Conservation (phyloP, 169 alveolate species). For the Eimeria falciformis region DNA sequence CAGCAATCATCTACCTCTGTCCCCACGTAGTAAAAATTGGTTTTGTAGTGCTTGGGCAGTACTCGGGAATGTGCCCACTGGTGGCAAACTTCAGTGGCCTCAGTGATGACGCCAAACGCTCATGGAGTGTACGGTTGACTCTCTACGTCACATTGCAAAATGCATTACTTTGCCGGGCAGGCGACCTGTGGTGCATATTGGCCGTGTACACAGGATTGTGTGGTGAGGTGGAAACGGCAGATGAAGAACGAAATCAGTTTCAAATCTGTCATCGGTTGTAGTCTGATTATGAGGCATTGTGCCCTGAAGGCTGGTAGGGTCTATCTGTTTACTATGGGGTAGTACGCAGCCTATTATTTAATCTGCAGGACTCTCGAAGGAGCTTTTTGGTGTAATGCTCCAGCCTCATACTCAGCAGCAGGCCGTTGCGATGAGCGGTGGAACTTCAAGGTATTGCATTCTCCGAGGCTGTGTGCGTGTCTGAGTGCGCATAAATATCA, state of each 20-base stretch:
- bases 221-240: background rate
- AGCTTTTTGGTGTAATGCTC: slow-evolving; percentile 18
- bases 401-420: background rate
- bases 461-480: background rate
- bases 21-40: too few species aligned
- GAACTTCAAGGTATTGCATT: slow-evolving; percentile 51
- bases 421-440: slow-evolving; percentile 55
- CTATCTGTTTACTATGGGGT: background rate
- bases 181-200: slow-evolving; percentile 62
- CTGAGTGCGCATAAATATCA: background rate
- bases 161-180: slow-evolving; percentile 13
- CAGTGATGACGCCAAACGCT: slow-evolving; percentile 58
- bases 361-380: slow-evolving; percentile 23
- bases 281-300: slow-evolving; percentile 48
- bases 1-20: background rate
- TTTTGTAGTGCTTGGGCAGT: slow-evolving; percentile 27
- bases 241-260: too few species aligned
- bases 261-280: background rate
- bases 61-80: slow-evolving; percentile 56
- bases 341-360: background rate
- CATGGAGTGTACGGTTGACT: slow-evolving; percentile 59
- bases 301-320: slow-evolving; percentile 73
- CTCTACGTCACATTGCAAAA: too few species aligned
- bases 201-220: slow-evolving; percentile 71
- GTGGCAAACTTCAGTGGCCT: slow-evolving; percentile 54